Base-by-base conservation (phyloP, 2,329 filamentous ascomycete genomes). In the Ilyonectria robusta region DNA sequence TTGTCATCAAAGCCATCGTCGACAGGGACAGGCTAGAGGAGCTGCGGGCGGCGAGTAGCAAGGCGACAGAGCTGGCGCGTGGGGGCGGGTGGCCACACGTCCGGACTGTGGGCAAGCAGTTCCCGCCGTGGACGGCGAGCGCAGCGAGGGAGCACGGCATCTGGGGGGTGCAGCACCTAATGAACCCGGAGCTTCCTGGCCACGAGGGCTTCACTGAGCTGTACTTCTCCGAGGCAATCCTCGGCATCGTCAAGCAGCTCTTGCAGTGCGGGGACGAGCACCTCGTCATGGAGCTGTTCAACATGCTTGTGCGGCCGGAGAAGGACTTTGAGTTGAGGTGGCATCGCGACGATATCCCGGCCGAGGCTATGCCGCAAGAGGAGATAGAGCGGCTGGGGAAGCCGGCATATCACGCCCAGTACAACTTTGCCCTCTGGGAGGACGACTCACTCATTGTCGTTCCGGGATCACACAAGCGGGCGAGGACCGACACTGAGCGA, bases 161-260 rank as follows among this genome's bases (percentile, higher is more conserved):
- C 80, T 97, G 94, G 94, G 94, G 94, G 70, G 92, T 97, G 3
- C 94, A 97, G 84, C 93, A 95, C 80, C 86, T 97, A 6, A 85
- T 97, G 75, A 91, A 95, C 79, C 94, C 94, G 0, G 83, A 86
- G 1, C 88, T 95, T 72, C 87, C 89, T 0, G 86, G 88, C 60
- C 85, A 88, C 66, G 79, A 84, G 3, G 78, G 85, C 3, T 97
- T 95, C 80, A 87, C 90, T 6, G 78, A 84, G 57, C 84, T 88
- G 63, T 97, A 97, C 82, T 97, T 97, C 78, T 88, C 90, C 37
- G 83, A 87, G 23, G 84, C 85, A 29, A 83, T 95, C 8, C 79
- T 95, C 0, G 78, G 80, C 33, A 86, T 92, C 1, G 91, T 92
- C 1, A 88, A 87, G 70, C 87, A 90, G 76, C 81, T 97, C 2